Evolutionary conservation across 176 grass and related monocot genomes (phyloP), one percentile per base, ranked within the genome.

Genomic region (Poa pratensis): DNA sequence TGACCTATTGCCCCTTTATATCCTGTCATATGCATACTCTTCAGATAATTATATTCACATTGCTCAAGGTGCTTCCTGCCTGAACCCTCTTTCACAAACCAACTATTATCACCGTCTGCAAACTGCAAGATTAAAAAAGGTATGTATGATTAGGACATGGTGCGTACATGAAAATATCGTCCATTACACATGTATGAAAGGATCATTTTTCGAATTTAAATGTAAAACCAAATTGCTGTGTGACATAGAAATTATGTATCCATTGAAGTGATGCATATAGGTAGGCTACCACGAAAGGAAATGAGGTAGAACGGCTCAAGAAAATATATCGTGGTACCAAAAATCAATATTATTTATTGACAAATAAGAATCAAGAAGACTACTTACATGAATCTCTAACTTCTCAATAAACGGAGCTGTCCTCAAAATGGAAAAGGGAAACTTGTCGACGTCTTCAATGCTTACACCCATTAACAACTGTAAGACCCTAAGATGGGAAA

Each of bases 321-420:
- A 11, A 26, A 62, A 62, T 27, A 62, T 4, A 62, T 22, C 8
- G 3, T 58, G 54, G 11, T 55, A 55, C 18, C 18, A 55, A 20
- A 55, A 55, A 55, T 55, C 18, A 20, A 55, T 55, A 55, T 46
- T 54, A 54, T 54, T 1, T 55, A 20, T 9, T 62, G 59, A 4
- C 9, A 62, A 24, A 62, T 26, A 62, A 62, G 59, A 62, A 20
- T 30, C 48, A 30, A 30, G 26, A 15, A 19, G 3, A 53, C 5
- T 22, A 82, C 48, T 69, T 81, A 54, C 79, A 39, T 53, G 3
- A 23, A 61, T 61, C 58, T 61, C 58, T 27, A 62, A 62, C 59
- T 62, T 62, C 59, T 27, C 59, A 54, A 82, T 70, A 53, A 55
- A 54, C 34, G 63, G 79, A 23, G 64, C 34, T 3, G 79, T 28